Conservation (phyloP, 768 basidiomycete species). For the Lentinus tigrinus region DNA sequence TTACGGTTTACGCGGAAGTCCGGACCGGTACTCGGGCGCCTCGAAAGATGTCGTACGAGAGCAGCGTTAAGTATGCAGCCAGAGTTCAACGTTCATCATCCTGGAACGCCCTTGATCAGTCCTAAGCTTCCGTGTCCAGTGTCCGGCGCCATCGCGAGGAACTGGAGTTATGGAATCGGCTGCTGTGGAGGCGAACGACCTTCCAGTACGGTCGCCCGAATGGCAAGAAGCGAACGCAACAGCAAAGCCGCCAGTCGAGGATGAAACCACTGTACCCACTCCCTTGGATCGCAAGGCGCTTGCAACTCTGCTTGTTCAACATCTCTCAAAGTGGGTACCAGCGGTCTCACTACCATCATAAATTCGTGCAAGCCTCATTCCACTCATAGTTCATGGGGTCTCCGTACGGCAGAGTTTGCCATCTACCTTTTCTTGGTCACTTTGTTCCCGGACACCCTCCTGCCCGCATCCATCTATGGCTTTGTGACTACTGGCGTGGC, state of each 20-base stretch:
- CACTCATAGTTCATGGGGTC: constrained; percentile 26
- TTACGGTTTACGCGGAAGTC: no score
- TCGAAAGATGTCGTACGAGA: no score
- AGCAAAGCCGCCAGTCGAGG: background rate
- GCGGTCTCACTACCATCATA: background rate
- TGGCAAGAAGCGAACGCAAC: no score
- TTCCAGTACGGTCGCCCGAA: no score
- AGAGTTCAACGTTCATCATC: no score
- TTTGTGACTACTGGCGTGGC: constrained; percentile 40
- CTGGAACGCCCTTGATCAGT: no score
- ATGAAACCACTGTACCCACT: background rate
- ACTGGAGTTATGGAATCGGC: no score
- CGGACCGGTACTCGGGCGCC: no score
- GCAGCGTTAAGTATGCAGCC: no score
- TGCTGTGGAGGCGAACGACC: no score
- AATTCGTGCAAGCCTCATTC: background rate
- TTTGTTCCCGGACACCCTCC: constrained; percentile 41
- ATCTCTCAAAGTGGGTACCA: constrained; percentile 19
- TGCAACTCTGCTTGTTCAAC: constrained; percentile 15
- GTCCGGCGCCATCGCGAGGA: no score
- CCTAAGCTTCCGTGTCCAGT: no score
- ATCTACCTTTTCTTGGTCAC: constrained; percentile 42
- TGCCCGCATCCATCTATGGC: constrained; percentile 49
- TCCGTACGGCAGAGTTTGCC: constrained; percentile 42
- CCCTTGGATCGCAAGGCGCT: constrained; percentile 16